Evolutionary conservation across 352 stramenopile species (phyloP).

Genomic region (Phytopythium sindhum): DNA sequence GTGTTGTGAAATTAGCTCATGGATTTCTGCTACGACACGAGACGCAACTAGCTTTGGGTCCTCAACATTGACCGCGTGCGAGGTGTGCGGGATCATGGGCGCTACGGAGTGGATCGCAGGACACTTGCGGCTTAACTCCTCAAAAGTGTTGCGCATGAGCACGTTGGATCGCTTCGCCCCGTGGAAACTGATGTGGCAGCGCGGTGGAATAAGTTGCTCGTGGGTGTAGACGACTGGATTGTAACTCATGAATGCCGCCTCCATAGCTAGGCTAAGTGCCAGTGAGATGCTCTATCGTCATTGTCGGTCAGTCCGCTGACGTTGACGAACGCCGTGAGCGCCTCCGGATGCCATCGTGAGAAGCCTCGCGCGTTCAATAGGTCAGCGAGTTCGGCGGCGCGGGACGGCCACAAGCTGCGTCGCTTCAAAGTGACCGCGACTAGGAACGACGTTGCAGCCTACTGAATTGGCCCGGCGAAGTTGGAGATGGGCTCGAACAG

Average conservation of each 20-base stretch:
- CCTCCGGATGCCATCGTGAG: neutral
- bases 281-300: neutral
- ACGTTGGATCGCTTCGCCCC: conserved; percentile 18
- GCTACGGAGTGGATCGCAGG: conserved; percentile 19
- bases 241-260: conserved; percentile 15
- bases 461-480: neutral
- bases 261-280: conserved; percentile 8
- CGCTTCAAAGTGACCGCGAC: conserved; percentile 7
- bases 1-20: neutral
- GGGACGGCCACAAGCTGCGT: neutral
- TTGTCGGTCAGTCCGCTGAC: neutral
- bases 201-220: conserved; percentile 9
- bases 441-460: conserved; percentile 4
- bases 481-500: conserved; percentile 19
- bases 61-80: conserved; percentile 25
- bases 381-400: neutral
- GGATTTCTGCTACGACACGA: conserved; percentile 5
- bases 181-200: conserved; percentile 13
- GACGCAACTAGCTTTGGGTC: conserved; percentile 15
- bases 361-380: neutral
- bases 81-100: conserved; percentile 10
- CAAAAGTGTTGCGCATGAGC: conserved; percentile 12
- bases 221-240: conserved; percentile 7
- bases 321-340: neutral
- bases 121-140: conserved; percentile 8